Evolutionary conservation across 257 asterid genomes (phyloP).

Genomic region (Solanum bulbocastanum): DNA sequence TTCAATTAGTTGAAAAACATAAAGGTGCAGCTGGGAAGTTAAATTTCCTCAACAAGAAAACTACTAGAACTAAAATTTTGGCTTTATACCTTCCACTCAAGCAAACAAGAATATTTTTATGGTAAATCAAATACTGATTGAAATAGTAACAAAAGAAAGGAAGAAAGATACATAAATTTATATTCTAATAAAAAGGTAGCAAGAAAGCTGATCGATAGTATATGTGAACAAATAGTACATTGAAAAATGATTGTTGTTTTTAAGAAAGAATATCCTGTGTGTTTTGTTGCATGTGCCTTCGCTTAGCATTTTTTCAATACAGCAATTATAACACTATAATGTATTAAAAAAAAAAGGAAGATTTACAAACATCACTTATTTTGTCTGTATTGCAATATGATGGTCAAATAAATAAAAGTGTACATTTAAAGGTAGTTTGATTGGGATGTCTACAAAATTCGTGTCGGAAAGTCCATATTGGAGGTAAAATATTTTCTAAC

Average conservation of each 20-base stretch:
- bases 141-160: neutral
- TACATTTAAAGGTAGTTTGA: neutral
- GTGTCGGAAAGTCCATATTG: neutral
- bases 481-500: fast-evolving
- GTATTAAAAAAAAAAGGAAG: neutral
- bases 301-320: slow-evolving; percentile 23
- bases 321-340: neutral
- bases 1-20: neutral
- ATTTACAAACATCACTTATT: slow-evolving; percentile 15
- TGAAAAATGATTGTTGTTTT: slow-evolving; percentile 44
- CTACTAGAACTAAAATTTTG: neutral
- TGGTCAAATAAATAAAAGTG: slow-evolving; percentile 7
- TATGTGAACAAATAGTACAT: slow-evolving; percentile 1
- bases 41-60: neutral
- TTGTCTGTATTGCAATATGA: slow-evolving; percentile 25
- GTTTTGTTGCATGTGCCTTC: slow-evolving; percentile 9
- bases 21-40: neutral
- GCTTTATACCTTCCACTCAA: neutral
- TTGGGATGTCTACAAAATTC: neutral
- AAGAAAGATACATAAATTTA: neutral
- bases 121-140: neutral
- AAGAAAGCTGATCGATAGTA: neutral
- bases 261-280: slow-evolving; percentile 29
- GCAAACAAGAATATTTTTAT: neutral
- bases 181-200: neutral